These are phyloP conservation scores for Penicillium pancosmium DNA, from an alignment of 495 filamentous ascomycete genomes.

Conservation along the genomic window DNA sequence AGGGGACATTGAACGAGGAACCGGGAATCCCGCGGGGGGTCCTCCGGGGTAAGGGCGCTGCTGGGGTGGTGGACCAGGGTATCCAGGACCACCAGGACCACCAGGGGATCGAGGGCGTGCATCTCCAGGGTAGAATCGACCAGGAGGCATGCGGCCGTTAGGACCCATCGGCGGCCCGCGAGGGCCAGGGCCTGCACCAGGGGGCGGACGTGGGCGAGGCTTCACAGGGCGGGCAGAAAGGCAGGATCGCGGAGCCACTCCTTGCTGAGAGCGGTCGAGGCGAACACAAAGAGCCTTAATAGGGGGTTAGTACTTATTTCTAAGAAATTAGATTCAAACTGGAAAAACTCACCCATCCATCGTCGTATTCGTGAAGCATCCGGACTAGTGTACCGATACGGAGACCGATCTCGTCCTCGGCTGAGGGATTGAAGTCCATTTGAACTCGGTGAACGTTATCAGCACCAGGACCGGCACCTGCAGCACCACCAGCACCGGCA, in stretches of 20 bases:
- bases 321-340: background rate
- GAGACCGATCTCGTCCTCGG: slow-evolving; percentile 88
- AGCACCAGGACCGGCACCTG: slow-evolving; percentile 34
- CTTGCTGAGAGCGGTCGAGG: slow-evolving; percentile 87
- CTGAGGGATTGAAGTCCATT: slow-evolving; percentile 89
- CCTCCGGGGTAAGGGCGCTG: slow-evolving; percentile 34
- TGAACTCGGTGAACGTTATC: slow-evolving; percentile 85
- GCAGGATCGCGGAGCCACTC: slow-evolving; percentile 91
- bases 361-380: slow-evolving; percentile 94
- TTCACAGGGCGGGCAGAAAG: slow-evolving; percentile 91
- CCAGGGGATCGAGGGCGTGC: slow-evolving; percentile 45
- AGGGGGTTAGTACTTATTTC: slow-evolving; percentile 39
- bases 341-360: slow-evolving; percentile 82
- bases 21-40: slow-evolving; percentile 20
- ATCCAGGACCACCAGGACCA: slow-evolving; percentile 28
- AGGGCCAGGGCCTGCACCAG: slow-evolving; percentile 43
- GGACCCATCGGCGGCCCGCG: slow-evolving; percentile 55
- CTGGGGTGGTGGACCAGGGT: slow-evolving; percentile 36
- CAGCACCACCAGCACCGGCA: slow-evolving; percentile 32
- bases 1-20: slow-evolving; percentile 11
- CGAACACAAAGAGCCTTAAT: slow-evolving; percentile 82
- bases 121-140: slow-evolving; percentile 45
- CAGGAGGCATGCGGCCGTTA: slow-evolving; percentile 42
- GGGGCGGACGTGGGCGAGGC: slow-evolving; percentile 67
- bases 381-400: slow-evolving; percentile 79